A percentile compares a stretch with the other conserved stretches of the same genome.
phyloP scores from a whole-genome alignment of 2,329 filamentous ascomycete species.

The Pseudopithomyces maydicus region DNA sequence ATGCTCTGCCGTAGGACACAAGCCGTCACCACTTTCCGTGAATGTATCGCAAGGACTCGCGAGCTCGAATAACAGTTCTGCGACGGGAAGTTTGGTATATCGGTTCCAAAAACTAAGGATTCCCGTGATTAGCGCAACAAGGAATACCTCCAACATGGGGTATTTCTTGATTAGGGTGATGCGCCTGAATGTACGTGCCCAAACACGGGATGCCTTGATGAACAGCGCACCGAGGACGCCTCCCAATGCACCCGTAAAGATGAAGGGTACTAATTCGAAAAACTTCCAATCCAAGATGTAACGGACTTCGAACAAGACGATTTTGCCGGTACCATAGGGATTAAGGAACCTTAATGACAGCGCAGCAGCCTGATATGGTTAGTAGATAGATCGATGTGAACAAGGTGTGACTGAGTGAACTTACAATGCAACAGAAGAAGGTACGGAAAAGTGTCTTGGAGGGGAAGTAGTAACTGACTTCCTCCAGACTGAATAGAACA shows the following conservation, averaged over 20 bases:
- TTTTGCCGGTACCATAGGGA: conserved; percentile 94
- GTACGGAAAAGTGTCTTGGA: conserved; percentile 96
- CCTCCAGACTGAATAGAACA: conserved; percentile 90
- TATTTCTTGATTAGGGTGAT: conserved; percentile 79
- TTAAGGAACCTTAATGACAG: conserved; percentile 93
- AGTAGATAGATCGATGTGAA: conserved; percentile 11
- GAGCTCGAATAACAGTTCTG: conserved; percentile 87
- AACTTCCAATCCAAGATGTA: conserved; percentile 91
- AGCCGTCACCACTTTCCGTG: conserved; percentile 68
- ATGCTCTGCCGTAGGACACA: conserved; percentile 77
- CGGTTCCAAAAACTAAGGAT: conserved; percentile 91
- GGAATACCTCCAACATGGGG: conserved; percentile 83
- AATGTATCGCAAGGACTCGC: conserved; percentile 83
- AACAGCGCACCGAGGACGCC: conserved; percentile 87
- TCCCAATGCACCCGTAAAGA: conserved; percentile 83
- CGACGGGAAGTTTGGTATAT: conserved; percentile 86
- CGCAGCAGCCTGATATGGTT: conserved; percentile 63
- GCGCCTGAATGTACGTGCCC: conserved; percentile 87
- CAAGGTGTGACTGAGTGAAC: conserved; percentile 29
- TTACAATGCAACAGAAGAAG: conserved; percentile 95
- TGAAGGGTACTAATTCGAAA: conserved; percentile 86
- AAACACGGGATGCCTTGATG: conserved; percentile 91
- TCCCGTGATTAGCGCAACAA: conserved; percentile 86
- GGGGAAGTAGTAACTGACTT: conserved; percentile 97
- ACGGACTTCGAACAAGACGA: conserved; percentile 93